Base-by-base conservation (phyloP, 305 asterid species). In the Fraxinus xanthoxyloides region DNA sequence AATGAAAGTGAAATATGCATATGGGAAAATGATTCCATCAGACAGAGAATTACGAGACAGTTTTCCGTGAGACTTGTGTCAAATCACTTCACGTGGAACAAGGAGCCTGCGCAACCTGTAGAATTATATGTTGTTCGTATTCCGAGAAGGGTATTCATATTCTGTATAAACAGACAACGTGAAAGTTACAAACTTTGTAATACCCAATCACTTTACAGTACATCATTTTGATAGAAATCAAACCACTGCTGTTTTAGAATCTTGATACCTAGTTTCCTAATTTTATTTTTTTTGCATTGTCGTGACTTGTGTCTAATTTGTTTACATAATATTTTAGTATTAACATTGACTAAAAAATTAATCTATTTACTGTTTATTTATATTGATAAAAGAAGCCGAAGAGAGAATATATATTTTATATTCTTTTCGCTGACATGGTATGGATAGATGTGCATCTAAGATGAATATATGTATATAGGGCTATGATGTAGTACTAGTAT, bases 81-180 rank as follows among this genome's bases (percentile, higher is more conserved):
- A 5, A 54, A 54, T 46, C 9, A 12, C 24, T 23, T 43, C 24
- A 76, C 21, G 79, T 12, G 79, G 56, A 75, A 38, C 59, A 75
- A 75, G 30, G 61, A 40, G 19, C 31, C 38, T 23, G 30, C 26
- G 59, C 28, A 75, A 75, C 35, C 35, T 4, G 9, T 21, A 24
- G 31, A 38, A 21, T 19, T 21, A 40, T 75, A 36, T 38, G 30
- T 43, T 80, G 82, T 78, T 80, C 85, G 59, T 74, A 76, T 85
- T 80, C 75, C 81, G 81, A 85, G 75, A 83, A 87, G 72, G 87
- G 90, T 82, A 85, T 76, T 87, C 77, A 54, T 31, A 31, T 76
- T 78, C 80, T 83, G 46, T 74, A 83, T 85, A 83, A n/a, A 83
- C 88, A 61, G 90, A 87, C 88, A 87, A 85, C 90, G 81, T 87